These are phyloP conservation scores for Tolypocladium sp. DNA, from an alignment of 2,329 filamentous ascomycete genomes.

Conservation along the genomic window DNA sequence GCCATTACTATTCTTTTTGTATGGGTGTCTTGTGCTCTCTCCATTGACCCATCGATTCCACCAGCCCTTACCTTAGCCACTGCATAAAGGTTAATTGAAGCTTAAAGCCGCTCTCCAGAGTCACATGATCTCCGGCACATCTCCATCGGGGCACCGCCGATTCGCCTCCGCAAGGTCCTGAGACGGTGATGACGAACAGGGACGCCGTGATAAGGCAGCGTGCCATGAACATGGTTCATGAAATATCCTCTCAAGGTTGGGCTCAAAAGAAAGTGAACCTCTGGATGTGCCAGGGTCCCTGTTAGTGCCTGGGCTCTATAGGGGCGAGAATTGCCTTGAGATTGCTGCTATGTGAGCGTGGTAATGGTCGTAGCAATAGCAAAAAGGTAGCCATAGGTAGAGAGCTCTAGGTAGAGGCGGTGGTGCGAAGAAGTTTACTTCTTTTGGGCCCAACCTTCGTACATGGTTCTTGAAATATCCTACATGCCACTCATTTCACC, in stretches of 20 bases:
- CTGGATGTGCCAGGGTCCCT: too few relatives aligned
- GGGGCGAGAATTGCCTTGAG: too few relatives aligned
- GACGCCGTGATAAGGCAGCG: neutral
- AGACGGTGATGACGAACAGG: neutral
- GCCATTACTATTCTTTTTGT: neutral
- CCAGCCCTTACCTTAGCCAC: neutral
- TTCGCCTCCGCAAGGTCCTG: neutral
- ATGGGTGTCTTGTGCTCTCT: neutral
- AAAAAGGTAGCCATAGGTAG: too few relatives aligned
- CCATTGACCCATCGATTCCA: neutral
- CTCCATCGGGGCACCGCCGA: neutral
- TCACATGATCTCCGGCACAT: conserved; percentile 5
- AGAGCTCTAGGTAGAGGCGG: too few relatives aligned
- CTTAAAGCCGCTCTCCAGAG: conserved; percentile 1
- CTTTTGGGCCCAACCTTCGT: neutral
- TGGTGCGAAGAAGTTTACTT: too few relatives aligned
- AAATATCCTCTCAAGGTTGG: too few relatives aligned
- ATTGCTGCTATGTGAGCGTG: too few relatives aligned
- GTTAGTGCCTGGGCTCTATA: too few relatives aligned
- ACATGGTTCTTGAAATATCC: neutral
- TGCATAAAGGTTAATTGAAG: conserved; percentile 8
- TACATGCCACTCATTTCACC: neutral
- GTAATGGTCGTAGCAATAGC: too few relatives aligned
- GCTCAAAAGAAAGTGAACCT: too few relatives aligned
- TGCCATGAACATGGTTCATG: too few relatives aligned